These are phyloP conservation scores for Phytophthora hybrid DNA, from an alignment of 352 stramenopile genomes.

Conservation along the genomic window DNA sequence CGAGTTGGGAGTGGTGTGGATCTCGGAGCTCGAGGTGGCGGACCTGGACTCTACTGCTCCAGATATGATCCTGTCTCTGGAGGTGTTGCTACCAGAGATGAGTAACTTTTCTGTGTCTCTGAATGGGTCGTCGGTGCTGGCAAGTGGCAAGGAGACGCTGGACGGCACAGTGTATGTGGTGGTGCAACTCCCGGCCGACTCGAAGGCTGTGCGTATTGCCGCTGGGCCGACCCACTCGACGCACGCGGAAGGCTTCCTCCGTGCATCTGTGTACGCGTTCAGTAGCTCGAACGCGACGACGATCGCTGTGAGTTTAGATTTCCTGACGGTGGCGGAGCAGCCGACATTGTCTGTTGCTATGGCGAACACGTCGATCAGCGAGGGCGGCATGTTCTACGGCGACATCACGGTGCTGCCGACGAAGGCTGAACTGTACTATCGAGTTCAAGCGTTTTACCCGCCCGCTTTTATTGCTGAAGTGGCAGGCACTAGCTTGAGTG, in stretches of 20 bases:
- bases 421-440: constrained; percentile 31
- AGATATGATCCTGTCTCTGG: constrained; percentile 21
- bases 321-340: constrained; percentile 27
- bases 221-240: constrained; percentile 12
- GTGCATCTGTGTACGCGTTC: constrained; percentile 36
- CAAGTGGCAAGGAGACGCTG: constrained; percentile 20
- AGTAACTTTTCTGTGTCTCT: constrained; percentile 22
- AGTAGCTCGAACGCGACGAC: constrained; percentile 33
- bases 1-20: constrained; percentile 26
- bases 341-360: constrained; percentile 20
- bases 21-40: constrained; percentile 26
- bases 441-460: constrained; percentile 29
- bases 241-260: constrained; percentile 17
- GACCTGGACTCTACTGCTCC: constrained; percentile 18
- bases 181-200: constrained; percentile 21
- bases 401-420: constrained; percentile 27
- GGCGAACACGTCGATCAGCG: constrained; percentile 17
- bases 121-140: constrained; percentile 7
- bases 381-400: constrained; percentile 20
- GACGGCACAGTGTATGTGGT: constrained; percentile 7
- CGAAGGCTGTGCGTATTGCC: constrained; percentile 17
- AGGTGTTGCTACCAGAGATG: constrained; percentile 22
- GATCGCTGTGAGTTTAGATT: constrained; percentile 25
- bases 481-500: background rate
- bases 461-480: constrained; percentile 10